phyloP scores from a whole-genome alignment of 352 stramenopile species.

The Phytophthora sojae region DNA sequence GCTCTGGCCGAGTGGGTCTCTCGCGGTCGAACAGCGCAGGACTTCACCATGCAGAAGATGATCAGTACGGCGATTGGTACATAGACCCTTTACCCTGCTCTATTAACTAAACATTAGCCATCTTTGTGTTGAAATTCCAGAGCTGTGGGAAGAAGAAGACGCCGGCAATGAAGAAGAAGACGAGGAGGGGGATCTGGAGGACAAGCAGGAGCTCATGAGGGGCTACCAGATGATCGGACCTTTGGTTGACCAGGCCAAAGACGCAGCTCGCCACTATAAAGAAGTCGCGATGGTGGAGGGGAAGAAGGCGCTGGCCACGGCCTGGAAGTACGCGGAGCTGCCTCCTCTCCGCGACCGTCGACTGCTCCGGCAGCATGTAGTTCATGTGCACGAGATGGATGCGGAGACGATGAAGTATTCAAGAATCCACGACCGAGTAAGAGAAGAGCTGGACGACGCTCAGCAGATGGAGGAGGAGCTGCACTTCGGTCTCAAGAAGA shows the following conservation, averaged over 20 bases:
- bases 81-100: too few relatives aligned
- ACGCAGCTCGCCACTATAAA: conserved; percentile 44
- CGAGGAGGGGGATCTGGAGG: conserved; percentile 50
- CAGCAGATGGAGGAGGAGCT: conserved; percentile 47
- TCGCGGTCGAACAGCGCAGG: conserved; percentile 58
- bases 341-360: conserved; percentile 60
- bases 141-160: conserved; percentile 76
- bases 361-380: conserved; percentile 68
- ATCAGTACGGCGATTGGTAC: conserved; percentile 42
- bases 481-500: conserved; percentile 62
- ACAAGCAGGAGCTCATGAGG: conserved; percentile 74
- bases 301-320: conserved; percentile 49
- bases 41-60: conserved; percentile 87
- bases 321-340: conserved; percentile 66
- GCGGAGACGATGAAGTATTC: conserved; percentile 63
- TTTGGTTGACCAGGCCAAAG: conserved; percentile 55
- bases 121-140: conserved; percentile 23
- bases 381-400: conserved; percentile 70
- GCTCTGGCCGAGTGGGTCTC: conserved; percentile 79
- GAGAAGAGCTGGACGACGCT: conserved; percentile 50
- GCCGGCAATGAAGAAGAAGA: conserved; percentile 51
- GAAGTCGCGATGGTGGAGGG: conserved; percentile 51
- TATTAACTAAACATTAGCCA: too few relatives aligned
- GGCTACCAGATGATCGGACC: conserved; percentile 57
- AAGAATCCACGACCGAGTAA: conserved; percentile 48